Base-by-base conservation (phyloP, 345 rosid species). In the Noccaea bulbosa region DNA sequence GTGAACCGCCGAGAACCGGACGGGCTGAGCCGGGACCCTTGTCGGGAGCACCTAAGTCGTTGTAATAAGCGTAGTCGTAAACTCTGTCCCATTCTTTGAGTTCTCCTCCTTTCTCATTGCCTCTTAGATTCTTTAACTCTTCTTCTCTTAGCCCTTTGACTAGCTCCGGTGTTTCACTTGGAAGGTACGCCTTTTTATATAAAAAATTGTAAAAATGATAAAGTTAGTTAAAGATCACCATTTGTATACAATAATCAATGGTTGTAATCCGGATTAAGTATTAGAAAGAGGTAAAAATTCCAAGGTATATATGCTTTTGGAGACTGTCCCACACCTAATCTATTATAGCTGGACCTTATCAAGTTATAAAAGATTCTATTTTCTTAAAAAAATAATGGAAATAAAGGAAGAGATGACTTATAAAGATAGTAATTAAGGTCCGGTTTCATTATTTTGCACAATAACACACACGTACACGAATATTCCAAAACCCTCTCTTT, bases 61-160 rank as follows among this genome's bases (percentile, higher is more conserved):
- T 93, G 86, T 91, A 93, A 79, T 65, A 79, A 74, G 78, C 97
- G 67, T 91, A 91, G 69, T 88, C 99, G 55, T 93, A 93, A 15
- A 89, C 93, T 81, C 99, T 86, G 72, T 93, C 97, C 99, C 99
- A 91, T 60, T 91, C 96, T 62, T 78, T 83, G 40, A 89, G 82
- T 79, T 77, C 81, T 14, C 82, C 84, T 40, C 65, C 79, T 55
- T 49, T 70, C 4, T 87, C 90, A 59, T 85, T 70, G 55, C 95
- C 97, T n/a, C 89, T 82, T 15, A 93, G 82, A 68, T 78, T 81
- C 6, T 67, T 45, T 1, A 93, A 87, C 72, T 93, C 97, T 67
- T 86, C 84, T 79, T 83, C 86, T 77, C 97, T 83, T 56, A 82
- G 82, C 41, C 65, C 80, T 52, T 79, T 81, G 37, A 93, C 41